Evolutionary conservation across 2,329 filamentous ascomycete genomes (phyloP), one percentile per base, ranked within the genome.

Genomic region (Kalaharituber pfeilii): DNA sequence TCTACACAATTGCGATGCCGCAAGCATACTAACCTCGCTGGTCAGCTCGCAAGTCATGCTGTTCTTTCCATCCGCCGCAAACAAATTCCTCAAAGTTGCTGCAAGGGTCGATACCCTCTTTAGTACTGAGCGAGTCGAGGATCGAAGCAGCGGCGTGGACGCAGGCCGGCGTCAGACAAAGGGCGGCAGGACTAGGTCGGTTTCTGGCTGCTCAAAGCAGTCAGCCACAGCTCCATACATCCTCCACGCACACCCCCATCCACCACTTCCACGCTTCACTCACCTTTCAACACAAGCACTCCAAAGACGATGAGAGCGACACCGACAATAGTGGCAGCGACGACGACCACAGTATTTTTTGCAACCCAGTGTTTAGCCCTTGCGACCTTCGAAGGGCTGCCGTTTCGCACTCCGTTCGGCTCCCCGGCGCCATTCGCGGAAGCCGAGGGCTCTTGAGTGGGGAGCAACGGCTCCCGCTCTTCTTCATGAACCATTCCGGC

Each of bases 61-160:
- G 72, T 22, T 77, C 71, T 52, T 74, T 71, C 75, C 80, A 85
- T 9, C 81, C 81, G 53, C 78, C 80, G 61, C 81, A 84, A 20
- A 79, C 78, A 54, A 79, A 73, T 64, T 79, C 71, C 56, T 83
- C 78, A 56, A 86, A 86, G 62, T 84, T 68, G n/a, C 71, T 74
- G 62, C 82, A 86, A 1, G 82, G 76, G 63, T 85, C 79, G 36
- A 85, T 69, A 2, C 76, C 67, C 66, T 82, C 80, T 51, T 79
- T 69, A 6, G 78, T 75, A 15, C 78, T 75, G 13, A 82, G 67
- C 56, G 78, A 81, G 59, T 78, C 75, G 7, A 81, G 70, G 36
- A 82, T 73, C 58, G 76, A 73, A 11, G 77, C 79, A 3, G 79
- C 74, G 11, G 78, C 79, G 62, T 81, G 76, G 11, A 82, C 70